phyloP scores from a whole-genome alignment of 2,329 filamentous ascomycete genomes.

The Dactylellina parvicollis region DNA sequence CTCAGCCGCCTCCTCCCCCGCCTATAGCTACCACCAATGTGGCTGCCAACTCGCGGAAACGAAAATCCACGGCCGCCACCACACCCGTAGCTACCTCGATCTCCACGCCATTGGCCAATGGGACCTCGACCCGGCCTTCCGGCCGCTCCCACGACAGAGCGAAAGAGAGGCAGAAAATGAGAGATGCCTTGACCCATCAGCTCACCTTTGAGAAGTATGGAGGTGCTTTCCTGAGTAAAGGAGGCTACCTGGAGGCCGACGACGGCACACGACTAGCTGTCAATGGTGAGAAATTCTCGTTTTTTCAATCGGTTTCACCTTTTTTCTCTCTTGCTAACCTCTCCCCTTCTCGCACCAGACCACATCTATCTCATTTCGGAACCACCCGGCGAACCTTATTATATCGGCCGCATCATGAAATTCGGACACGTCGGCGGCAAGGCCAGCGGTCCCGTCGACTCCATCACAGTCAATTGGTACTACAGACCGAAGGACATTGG shows the following conservation, averaged over 20 bases:
- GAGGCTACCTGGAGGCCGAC: constrained; percentile 84
- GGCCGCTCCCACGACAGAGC: constrained; percentile 61
- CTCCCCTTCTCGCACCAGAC: constrained; percentile 64
- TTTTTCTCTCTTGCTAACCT: constrained; percentile 25
- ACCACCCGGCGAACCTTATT: constrained; percentile 96
- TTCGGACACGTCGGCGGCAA: constrained; percentile 87
- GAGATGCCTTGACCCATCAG: constrained; percentile 79
- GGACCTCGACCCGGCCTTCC: constrained; percentile 59
- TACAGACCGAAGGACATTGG: constrained; percentile 96
- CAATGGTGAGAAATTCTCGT: constrained; percentile 75
- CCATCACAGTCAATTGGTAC: constrained; percentile 96
- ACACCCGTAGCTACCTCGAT: constrained; percentile 59
- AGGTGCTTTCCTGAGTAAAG: constrained; percentile 71
- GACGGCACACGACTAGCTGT: constrained; percentile 84
- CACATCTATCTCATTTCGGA: constrained; percentile 97
- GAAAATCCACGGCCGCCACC: constrained; percentile 51
- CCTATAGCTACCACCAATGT: constrained; percentile 24
- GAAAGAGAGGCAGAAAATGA: constrained; percentile 59
- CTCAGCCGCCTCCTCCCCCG: constrained; percentile 7
- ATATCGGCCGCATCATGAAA: constrained; percentile 97
- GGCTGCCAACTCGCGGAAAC: constrained; percentile 45
- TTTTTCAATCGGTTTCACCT: constrained; percentile 15
- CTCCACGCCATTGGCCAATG: constrained; percentile 54
- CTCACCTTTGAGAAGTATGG: constrained; percentile 79
- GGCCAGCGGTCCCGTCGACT: constrained; percentile 77